Evolutionary conservation across 441 rosid genomes (phyloP).

Genomic region (Populus hybrid): DNA sequence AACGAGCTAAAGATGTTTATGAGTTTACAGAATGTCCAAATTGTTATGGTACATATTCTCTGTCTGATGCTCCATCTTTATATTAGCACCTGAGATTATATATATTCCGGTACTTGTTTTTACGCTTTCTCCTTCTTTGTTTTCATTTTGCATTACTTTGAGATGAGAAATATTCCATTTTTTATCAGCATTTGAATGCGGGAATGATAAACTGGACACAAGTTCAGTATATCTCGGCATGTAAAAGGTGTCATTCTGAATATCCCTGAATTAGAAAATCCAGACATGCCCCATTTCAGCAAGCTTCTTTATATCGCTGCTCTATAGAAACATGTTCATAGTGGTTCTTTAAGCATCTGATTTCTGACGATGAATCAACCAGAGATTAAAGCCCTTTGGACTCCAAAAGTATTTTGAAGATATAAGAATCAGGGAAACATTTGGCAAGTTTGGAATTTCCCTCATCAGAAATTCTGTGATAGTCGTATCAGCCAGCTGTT

Average conservation of each 20-base stretch:
- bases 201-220: neutral
- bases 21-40: slow-evolving; percentile 83
- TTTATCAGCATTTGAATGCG: neutral
- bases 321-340: neutral
- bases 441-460: neutral
- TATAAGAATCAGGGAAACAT: no score
- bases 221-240: neutral
- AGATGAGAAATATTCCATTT: neutral
- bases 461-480: neutral
- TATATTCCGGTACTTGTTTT: neutral
- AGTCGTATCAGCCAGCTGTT: neutral
- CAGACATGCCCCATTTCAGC: neutral
- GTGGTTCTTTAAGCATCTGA: neutral
- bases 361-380: neutral
- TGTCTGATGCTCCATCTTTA: neutral
- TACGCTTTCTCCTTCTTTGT: neutral
- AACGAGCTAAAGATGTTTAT: slow-evolving; percentile 89
- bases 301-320: neutral
- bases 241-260: neutral
- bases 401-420: neutral
- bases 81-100: neutral
- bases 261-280: neutral
- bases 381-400: neutral
- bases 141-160: neutral
- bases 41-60: slow-evolving; percentile 52